These are phyloP conservation scores for Brasilioporus rufonigricans DNA, from an alignment of 768 basidiomycete species.

Conservation along the genomic window DNA sequence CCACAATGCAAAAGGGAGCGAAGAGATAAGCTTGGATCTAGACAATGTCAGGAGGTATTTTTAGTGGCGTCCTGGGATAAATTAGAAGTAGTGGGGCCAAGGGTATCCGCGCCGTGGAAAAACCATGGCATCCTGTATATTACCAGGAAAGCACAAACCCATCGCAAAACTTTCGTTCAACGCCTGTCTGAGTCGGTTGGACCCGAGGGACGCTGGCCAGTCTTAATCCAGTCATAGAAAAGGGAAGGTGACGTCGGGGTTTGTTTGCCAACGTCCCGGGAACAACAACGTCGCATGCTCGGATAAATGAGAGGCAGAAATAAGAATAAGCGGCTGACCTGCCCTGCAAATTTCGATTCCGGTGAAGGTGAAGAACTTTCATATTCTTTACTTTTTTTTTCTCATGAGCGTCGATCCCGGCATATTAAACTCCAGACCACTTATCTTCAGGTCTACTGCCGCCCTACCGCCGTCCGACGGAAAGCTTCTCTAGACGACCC, in stretches of 20 bases:
- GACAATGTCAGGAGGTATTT: conserved; percentile 3
- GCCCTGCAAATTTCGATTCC: conserved; percentile 1
- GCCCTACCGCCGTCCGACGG: not conserved
- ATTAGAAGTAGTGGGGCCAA: conserved; percentile 14
- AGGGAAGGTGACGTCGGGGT: not conserved
- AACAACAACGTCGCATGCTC: conserved; percentile 15
- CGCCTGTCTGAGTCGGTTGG: not conserved
- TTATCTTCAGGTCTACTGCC: not conserved
- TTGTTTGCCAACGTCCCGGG: conserved; percentile 14
- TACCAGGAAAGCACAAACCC: not conserved
- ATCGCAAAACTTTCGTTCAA: not conserved
- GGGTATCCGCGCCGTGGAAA: conserved; percentile 12
- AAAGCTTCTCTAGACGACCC: not conserved
- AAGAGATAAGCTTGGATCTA: conserved; percentile 28
- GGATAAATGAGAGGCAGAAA: conserved; percentile 6
- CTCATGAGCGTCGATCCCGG: conserved; percentile 14
- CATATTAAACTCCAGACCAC: conserved; percentile 4
- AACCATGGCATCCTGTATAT: not conserved
- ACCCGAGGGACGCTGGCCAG: not conserved
- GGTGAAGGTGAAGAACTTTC: conserved; percentile 14
- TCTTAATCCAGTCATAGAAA: not conserved
- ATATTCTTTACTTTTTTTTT: not conserved
- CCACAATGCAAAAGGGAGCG: conserved; percentile 6
- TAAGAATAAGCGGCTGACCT: not conserved
- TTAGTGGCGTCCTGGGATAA: not conserved